A percentile compares a stretch with the other conserved stretches of the same genome.
Conservation (phyloP, 2,329 filamentous ascomycete genomes). For the Fonsecaea multimorphosa region DNA sequence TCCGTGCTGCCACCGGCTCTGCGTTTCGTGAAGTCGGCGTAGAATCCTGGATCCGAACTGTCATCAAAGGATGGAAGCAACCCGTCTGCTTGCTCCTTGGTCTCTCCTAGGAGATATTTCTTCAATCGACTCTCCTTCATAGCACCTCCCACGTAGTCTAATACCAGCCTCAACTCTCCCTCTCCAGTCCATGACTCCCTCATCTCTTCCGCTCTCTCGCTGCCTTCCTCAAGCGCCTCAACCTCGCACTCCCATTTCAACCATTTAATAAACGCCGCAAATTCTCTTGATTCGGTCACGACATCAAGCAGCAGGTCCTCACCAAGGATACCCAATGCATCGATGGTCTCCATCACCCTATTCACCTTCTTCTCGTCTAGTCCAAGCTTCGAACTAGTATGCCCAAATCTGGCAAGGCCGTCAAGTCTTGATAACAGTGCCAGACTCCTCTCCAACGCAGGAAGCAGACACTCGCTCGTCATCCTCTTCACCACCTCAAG, state of each 20-base stretch:
- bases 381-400: constrained; percentile 68
- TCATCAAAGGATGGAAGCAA: constrained; percentile 15
- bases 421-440: constrained; percentile 82
- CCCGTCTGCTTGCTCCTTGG: constrained; percentile 29
- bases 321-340: constrained; percentile 75
- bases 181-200: constrained; percentile 64
- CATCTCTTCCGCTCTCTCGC: constrained; percentile 69
- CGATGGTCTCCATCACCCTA: constrained; percentile 71
- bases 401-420: constrained; percentile 82
- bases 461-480: constrained; percentile 85
- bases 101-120: constrained; percentile 44
- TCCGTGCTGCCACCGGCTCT: constrained; percentile 57
- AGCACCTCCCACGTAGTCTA: constrained; percentile 73
- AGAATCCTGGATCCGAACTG: constrained; percentile 48
- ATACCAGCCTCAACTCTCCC: constrained; percentile 73
- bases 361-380: constrained; percentile 64
- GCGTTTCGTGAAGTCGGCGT: constrained; percentile 57
- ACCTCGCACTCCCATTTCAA: constrained; percentile 81
- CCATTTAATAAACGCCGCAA: constrained; percentile 81
- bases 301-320: constrained; percentile 74
- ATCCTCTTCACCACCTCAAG: constrained; percentile 78
- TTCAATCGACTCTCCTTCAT: constrained; percentile 43
- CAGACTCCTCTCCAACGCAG: constrained; percentile 80
- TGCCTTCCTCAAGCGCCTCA: constrained; percentile 68
- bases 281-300: constrained; percentile 79